These are phyloP conservation scores for Trichoderma sp. DNA, from an alignment of 2,329 filamentous ascomycete species.

Conservation along the genomic window DNA sequence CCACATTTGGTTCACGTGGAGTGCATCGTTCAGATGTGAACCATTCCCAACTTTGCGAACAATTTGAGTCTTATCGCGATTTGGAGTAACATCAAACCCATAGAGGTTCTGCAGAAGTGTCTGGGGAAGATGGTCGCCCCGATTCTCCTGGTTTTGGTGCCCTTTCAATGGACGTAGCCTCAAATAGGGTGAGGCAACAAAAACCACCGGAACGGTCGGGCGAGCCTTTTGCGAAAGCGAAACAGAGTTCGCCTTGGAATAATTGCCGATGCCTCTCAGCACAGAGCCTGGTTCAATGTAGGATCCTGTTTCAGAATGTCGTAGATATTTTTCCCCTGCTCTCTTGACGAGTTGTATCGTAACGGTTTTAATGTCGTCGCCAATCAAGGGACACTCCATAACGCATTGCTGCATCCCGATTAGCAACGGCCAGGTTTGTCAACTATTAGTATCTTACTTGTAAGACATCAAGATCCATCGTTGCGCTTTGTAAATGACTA, in stretches of 20 bases:
- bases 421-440: neutral
- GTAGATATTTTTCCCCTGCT: neutral
- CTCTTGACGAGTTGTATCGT: neutral
- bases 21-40: neutral
- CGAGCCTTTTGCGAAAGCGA: neutral
- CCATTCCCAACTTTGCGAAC: neutral
- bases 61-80: neutral
- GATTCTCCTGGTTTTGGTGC: neutral
- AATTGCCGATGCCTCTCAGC: neutral
- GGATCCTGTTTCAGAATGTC: neutral
- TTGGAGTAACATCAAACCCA: slow-evolving; percentile 1
- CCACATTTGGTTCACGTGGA: slow-evolving; percentile 9
- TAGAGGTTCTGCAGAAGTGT: slow-evolving; percentile 12
- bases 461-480: neutral
- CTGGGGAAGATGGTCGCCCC: neutral
- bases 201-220: neutral
- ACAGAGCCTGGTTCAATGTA: slow-evolving; percentile 7
- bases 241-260: too few relatives aligned
- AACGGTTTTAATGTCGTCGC: neutral
- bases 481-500: neutral
- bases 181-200: slow-evolving; percentile 1
- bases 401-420: neutral
- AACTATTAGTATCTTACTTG: neutral
- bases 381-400: neutral
- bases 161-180: neutral